Percentiles rank a stretch among this genome's conserved stretches.
These are phyloP conservation scores for Cupressus sempervirens DNA, from an alignment of 75 land plant species.

Conservation along the genomic window DNA sequence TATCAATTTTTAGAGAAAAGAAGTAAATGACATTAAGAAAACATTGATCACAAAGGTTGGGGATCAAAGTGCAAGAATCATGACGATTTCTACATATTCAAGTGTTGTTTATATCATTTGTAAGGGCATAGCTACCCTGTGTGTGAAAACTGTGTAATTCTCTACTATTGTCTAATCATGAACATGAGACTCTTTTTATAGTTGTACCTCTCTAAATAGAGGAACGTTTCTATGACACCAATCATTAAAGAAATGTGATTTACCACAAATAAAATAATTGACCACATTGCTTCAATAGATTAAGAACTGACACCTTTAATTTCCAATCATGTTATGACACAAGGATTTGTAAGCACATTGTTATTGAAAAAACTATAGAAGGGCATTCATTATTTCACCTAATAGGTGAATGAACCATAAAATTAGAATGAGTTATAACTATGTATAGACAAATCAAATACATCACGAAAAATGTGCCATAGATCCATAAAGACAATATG, in stretches of 20 bases:
- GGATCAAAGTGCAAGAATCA: neutral
- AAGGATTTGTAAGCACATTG: neutral
- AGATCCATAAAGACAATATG: neutral
- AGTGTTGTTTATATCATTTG: neutral
- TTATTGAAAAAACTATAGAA: neutral
- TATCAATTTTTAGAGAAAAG: neutral
- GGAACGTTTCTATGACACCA: neutral
- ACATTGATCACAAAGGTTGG: neutral
- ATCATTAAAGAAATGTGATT: neutral
- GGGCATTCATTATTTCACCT: neutral
- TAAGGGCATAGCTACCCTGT: neutral
- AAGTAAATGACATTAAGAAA: neutral
- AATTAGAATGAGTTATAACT: neutral
- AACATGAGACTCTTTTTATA: neutral
- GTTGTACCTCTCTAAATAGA: neutral
- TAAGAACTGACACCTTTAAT: neutral
- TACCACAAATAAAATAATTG: neutral
- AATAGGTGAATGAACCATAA: neutral
- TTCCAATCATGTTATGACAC: neutral
- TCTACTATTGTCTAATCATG: neutral
- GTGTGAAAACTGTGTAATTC: neutral
- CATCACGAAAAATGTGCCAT: neutral
- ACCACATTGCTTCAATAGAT: neutral
- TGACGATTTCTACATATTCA: neutral
- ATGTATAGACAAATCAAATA: neutral